Evolutionary conservation across 306 rosid species (phyloP).

Genomic region (Trichosanthes cucumerina): DNA sequence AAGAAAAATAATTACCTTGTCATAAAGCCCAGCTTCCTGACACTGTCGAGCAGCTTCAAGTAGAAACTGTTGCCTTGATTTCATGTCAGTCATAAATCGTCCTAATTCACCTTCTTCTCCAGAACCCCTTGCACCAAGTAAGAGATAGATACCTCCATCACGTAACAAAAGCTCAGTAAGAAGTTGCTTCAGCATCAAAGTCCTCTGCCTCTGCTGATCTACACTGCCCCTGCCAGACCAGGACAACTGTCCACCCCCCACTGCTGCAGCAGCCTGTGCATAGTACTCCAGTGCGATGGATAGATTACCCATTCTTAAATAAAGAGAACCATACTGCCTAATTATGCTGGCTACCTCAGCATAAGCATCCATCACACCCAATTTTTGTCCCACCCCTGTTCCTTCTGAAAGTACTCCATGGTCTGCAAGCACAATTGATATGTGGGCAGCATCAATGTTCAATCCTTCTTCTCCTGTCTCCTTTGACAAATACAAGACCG

Average conservation of each 20-base stretch:
- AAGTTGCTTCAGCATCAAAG: constrained; percentile 92
- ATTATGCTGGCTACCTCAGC: constrained; percentile 81
- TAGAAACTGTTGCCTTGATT: constrained; percentile 75
- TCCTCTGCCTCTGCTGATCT: constrained; percentile 93
- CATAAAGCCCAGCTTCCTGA: constrained; percentile 90
- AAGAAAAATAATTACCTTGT: constrained; percentile 43
- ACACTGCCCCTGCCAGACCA: constrained; percentile 81
- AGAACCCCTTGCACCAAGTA: constrained; percentile 85
- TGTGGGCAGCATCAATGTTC: constrained; percentile 82
- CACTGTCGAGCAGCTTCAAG: constrained; percentile 86
- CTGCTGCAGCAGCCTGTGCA: constrained; percentile 96
- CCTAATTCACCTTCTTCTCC: constrained; percentile 95
- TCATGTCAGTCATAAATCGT: constrained; percentile 62
- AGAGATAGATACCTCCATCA: constrained; percentile 77
- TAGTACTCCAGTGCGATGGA: constrained; percentile 72
- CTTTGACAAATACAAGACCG: constrained; percentile 69
- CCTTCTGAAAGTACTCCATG: constrained; percentile 83
- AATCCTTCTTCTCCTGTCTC: constrained; percentile 84
- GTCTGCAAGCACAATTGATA: constrained; percentile 85
- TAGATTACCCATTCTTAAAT: constrained; percentile 63
- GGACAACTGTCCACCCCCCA: constrained; percentile 85
- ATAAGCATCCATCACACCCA: constrained; percentile 87
- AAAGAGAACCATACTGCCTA: constrained; percentile 80
- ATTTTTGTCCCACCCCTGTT: constrained; percentile 55
- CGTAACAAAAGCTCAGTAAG: constrained; percentile 70